Evolutionary conservation across 495 filamentous ascomycete species (phyloP).

Genomic region (Trichoderma orchidacearum): DNA sequence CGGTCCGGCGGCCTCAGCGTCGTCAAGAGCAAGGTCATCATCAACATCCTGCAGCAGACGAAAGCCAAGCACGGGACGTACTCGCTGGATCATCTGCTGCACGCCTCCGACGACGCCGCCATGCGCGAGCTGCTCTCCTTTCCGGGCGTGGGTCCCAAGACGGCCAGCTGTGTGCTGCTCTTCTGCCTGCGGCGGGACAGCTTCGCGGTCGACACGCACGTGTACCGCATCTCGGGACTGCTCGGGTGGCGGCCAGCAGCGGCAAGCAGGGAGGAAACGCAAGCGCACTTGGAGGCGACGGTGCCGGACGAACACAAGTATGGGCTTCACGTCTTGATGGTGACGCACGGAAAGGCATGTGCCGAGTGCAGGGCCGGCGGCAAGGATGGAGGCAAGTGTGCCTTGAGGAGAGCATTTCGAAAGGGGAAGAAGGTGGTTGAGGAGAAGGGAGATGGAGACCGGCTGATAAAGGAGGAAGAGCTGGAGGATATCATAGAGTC

Average conservation of each 20-base stretch:
- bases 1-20: constrained; percentile 55
- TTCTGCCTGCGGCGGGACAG: constrained; percentile 61
- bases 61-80: constrained; percentile 43
- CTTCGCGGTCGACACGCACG: constrained; percentile 79
- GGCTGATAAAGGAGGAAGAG: constrained; percentile 23
- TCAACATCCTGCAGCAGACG: constrained; percentile 57
- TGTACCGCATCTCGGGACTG: constrained; percentile 61
- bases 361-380: constrained; percentile 50
- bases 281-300: constrained; percentile 60
- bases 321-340: constrained; percentile 64
- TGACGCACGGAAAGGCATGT: constrained; percentile 69
- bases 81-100: constrained; percentile 65
- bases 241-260: constrained; percentile 59
- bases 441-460: not conserved
- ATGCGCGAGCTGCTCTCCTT: constrained; percentile 61
- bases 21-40: constrained; percentile 64
- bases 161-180: constrained; percentile 67
- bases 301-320: constrained; percentile 77
- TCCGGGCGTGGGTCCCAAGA: constrained; percentile 77
- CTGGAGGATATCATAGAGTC: not conserved
- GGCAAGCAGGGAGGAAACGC: constrained; percentile 52
- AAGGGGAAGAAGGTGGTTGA: not conserved
- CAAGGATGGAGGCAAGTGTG: not conserved
- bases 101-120: constrained; percentile 45
- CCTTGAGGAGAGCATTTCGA: not conserved